phyloP scores from a whole-genome alignment of 83 land plant genomes.

The Diphasiastrum complanatum region DNA sequence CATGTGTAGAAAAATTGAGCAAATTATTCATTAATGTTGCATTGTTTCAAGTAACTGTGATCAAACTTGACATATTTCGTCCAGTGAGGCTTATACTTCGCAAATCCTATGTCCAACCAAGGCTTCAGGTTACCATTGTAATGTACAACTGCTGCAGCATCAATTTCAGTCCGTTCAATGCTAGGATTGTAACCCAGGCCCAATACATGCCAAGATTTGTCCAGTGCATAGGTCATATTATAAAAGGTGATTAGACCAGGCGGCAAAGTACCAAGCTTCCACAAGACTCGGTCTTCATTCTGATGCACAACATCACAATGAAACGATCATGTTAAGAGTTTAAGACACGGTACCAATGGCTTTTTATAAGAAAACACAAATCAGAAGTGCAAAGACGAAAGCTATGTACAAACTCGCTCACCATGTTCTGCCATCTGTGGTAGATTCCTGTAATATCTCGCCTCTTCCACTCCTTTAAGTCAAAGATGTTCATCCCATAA shows the following conservation, averaged over 20 bases:
- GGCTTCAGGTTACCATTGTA: constrained; percentile 85
- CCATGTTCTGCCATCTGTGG: constrained; percentile 66
- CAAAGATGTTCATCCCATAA: constrained; percentile 68
- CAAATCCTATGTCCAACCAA: constrained; percentile 60
- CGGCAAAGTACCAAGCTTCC: constrained; percentile 82
- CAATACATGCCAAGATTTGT: constrained; percentile 79
- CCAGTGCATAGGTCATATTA: constrained; percentile 53
- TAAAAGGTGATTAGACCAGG: constrained; percentile 75
- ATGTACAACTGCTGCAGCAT: constrained; percentile 68
- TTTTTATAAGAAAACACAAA: neutral
- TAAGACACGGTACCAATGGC: neutral
- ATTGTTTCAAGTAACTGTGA: constrained; percentile 40
- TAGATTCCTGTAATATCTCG: constrained; percentile 56
- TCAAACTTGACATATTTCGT: constrained; percentile 56
- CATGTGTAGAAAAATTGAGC: too few relatives aligned
- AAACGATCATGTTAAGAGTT: neutral
- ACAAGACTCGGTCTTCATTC: constrained; percentile 71
- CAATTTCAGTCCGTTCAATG: constrained; percentile 55
- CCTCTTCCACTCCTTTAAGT: constrained; percentile 55
- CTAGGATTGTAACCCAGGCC: constrained; percentile 74
- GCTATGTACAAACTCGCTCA: too few relatives aligned
- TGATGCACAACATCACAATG: constrained; percentile 13
- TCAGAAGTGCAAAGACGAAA: neutral
- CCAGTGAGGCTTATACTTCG: constrained; percentile 58
- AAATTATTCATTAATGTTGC: constrained; percentile 45